A percentile compares a stretch with the other conserved stretches of the same genome.
phyloP scores from a whole-genome alignment of 2,329 filamentous ascomycete genomes.

The Claviceps paspali region DNA sequence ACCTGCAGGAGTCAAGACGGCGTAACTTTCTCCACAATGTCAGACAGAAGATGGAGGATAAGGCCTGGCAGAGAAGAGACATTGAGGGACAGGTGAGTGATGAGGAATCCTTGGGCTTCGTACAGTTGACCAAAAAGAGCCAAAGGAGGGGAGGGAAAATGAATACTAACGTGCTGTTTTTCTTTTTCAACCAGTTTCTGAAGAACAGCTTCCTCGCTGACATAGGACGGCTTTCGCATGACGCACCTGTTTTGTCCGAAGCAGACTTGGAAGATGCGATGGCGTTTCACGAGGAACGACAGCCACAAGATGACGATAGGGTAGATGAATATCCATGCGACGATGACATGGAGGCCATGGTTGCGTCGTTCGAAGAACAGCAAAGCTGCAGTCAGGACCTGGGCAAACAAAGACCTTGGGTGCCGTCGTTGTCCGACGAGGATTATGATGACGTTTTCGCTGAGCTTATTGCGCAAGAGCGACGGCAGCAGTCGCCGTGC shows the following conservation, averaged over 20 bases:
- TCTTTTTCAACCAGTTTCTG: constrained; percentile 14
- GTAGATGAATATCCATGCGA: constrained; percentile 38
- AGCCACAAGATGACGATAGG: constrained; percentile 25
- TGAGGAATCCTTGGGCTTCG: background rate
- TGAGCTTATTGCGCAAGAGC: constrained; percentile 20
- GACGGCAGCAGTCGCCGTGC: constrained; percentile 1
- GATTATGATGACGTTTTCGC: constrained; percentile 49
- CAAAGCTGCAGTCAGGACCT: constrained; percentile 8
- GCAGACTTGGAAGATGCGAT: constrained; percentile 37
- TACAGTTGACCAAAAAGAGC: background rate
- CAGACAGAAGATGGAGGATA: constrained; percentile 43
- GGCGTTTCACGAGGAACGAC: constrained; percentile 16
- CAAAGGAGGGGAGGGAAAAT: background rate
- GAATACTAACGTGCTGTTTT: background rate
- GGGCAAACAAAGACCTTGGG: constrained; percentile 14
- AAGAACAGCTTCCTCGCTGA: constrained; percentile 21
- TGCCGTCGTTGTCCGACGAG: constrained; percentile 32
- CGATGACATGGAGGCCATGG: constrained; percentile 40
- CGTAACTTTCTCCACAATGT: constrained; percentile 56
- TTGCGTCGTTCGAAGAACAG: constrained; percentile 29
- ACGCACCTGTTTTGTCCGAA: constrained; percentile 27
- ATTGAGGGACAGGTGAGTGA: constrained; percentile 37
- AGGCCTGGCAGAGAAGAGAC: constrained; percentile 42
- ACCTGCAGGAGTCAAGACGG: constrained; percentile 46
- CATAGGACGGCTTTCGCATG: constrained; percentile 17